Conservation (phyloP, 257 asterid genomes). For the Solanum tarijense region DNA sequence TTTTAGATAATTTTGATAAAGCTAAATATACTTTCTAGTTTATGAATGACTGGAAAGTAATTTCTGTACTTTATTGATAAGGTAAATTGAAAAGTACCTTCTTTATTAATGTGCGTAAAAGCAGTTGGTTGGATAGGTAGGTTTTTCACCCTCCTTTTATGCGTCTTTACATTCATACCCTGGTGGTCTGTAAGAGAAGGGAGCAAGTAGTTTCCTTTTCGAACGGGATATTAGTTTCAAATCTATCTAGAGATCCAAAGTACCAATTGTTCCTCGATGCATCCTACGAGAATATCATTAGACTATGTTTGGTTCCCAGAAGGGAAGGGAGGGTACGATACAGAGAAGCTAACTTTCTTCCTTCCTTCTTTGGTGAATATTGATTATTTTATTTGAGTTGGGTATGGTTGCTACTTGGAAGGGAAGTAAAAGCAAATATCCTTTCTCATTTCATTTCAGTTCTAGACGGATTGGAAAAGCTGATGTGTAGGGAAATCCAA, state of each 20-base stretch:
- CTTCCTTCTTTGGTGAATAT: background rate
- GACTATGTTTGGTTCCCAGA: background rate
- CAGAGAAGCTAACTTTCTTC: background rate
- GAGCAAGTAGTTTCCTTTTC: background rate
- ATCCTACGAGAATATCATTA: background rate
- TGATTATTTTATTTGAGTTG: background rate
- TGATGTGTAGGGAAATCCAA: background rate
- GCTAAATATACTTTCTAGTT: background rate
- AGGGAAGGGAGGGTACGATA: background rate
- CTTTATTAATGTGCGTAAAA: background rate
- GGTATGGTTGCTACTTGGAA: background rate
- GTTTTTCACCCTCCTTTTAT: background rate
- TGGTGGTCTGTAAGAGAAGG: background rate
- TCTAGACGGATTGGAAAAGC: background rate
- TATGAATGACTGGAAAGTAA: background rate
- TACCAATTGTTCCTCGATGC: background rate
- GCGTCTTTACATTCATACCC: background rate
- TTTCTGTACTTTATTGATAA: background rate
- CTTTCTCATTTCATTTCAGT: background rate
- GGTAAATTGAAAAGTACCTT: background rate
- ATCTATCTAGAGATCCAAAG: background rate
- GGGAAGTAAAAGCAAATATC: background rate
- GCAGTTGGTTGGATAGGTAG: background rate
- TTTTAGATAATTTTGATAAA: background rate
- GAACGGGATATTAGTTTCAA: background rate